Evolutionary conservation across 1,284 basidiomycete species (phyloP), one percentile per base, ranked within the genome.

Genomic region (Cryptococcus floricola): DNA sequence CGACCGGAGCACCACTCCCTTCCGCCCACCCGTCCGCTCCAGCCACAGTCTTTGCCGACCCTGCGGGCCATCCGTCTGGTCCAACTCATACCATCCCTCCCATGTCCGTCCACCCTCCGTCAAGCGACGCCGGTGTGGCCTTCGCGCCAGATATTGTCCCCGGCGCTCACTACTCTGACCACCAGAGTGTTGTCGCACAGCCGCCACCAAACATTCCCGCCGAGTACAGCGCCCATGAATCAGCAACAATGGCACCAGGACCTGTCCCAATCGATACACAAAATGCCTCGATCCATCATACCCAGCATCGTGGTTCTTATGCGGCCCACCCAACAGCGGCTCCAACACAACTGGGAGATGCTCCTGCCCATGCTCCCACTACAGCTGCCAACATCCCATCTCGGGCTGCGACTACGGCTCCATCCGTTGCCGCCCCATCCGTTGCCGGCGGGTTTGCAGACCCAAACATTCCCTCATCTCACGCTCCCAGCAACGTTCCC

Each of bases 151-250:
- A 28, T 10, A 27, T 50, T 25, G 48, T 42, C n/a, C 41, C 50
- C 25, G 59, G 56, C 16, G 57, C 48, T 19, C 57, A 58, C 39
- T 56, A 46, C 28, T 64, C 62, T 12, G 59, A 64, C 23, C 62
- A 61, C 47, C 43, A 59, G 41, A 49, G 37, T 37, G 39, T 59
- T 31, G 50, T 57, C 27, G 49, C 58, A 34, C 52, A 55, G 19
- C 37, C 45, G 39, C 45, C 47, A 2, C 52, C 58, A 4, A 51
- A 50, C 28, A 44, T 56, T 14, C 52, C 60, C 7, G 50, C 53
- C 8, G 42, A 34, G 1, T 53, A 51, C 46, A 59, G 39, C 42
- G 41, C 48, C 10, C 55, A 60, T 31, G 58, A 60, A 41, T 46
- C 48, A 14, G 45, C 43, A n/a, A 47, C 39, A 4, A 19, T 50